Base-by-base conservation (phyloP, 2,329 filamentous ascomycete species). In the Fusarium sp. region DNA sequence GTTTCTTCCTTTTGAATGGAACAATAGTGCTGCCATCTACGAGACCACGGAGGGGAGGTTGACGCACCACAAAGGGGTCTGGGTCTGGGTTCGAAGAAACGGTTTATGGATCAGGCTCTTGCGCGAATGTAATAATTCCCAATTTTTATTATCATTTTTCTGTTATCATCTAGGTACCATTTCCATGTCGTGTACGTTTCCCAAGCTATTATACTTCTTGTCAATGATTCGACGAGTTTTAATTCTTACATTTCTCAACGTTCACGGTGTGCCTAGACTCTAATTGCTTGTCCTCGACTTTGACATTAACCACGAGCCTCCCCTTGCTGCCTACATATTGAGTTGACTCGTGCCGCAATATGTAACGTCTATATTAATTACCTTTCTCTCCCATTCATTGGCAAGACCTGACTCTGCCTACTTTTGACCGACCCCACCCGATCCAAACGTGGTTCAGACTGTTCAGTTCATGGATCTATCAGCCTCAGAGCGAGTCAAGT, bases 41-140 rank as follows among this genome's bases (percentile, higher is more conserved):
- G 65, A 62, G 64, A 63, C 41, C 34, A 52, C 54, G 30, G 30
- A 60, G 71, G 61, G 62, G 72, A 69, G 64, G 66, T 70, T 76
- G 73, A 72, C 50, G 34, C 44, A 71, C 72, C 73, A 71, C 57
- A 23, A 30, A 67, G 69, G 74, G 73, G 73, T 77, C 72, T 61
- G 59, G 63, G 69, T 70, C 62, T 65, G 62, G 69, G 64, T 70
- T 61, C 66, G 47, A 50, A 63, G 67, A 62, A 63, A 63, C 57
- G 71, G 70, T 67, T 67, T 51, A 70, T 38, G 67, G 67, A 70
- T 69, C 69, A 66, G 71, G 74, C 77, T 79, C 76, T 80, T 81
- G 75, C 80, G 79, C 79, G 82, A 72, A 69, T 84, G 82, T 84
- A 84, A 82, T 84, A 83, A 79, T 80, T 78, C 78, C 80, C 75